Percentiles rank a stretch among this genome's conserved stretches.
Conservation (phyloP, 2,329 filamentous ascomycete species). For the Hypoxylon sp. region DNA sequence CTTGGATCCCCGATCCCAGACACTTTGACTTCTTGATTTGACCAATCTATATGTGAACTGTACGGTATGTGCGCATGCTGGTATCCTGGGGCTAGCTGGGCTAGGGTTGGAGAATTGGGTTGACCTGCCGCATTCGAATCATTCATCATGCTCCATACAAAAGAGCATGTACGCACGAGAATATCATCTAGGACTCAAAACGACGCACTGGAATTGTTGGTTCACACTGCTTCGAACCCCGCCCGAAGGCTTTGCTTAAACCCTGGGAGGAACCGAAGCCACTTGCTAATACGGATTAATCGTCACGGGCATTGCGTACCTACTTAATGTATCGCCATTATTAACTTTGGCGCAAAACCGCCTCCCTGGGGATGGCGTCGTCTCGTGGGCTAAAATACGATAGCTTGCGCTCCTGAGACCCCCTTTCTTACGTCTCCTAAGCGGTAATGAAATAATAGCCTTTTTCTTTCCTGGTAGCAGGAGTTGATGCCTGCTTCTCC, state of each 20-base stretch:
- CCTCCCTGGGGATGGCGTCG: conserved; percentile 34
- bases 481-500: conserved; percentile 39
- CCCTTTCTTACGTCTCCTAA: conserved; percentile 35
- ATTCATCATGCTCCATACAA: conserved; percentile 24
- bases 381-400: conserved; percentile 30
- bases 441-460: conserved; percentile 36
- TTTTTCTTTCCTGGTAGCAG: conserved; percentile 29
- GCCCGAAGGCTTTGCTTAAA: conserved; percentile 30
- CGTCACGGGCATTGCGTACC: conserved; percentile 12
- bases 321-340: conserved; percentile 11
- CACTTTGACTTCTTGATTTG: conserved; percentile 17
- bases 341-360: conserved; percentile 29
- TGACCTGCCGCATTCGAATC: conserved; percentile 44
- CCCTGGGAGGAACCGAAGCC: conserved; percentile 37
- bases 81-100: conserved; percentile 14
- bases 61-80: conserved; percentile 1
- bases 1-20: conserved; percentile 40
- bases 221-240: conserved; percentile 30
- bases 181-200: conserved; percentile 27
- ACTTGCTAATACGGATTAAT: conserved; percentile 25
- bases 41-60: conserved; percentile 20
- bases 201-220: conserved; percentile 30
- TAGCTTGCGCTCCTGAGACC: conserved; percentile 37
- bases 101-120: conserved; percentile 33
- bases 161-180: conserved; percentile 29